Evolutionary conservation across 768 basidiomycete species (phyloP), one percentile per base, ranked within the genome.

Genomic region (Russula olivacea): DNA sequence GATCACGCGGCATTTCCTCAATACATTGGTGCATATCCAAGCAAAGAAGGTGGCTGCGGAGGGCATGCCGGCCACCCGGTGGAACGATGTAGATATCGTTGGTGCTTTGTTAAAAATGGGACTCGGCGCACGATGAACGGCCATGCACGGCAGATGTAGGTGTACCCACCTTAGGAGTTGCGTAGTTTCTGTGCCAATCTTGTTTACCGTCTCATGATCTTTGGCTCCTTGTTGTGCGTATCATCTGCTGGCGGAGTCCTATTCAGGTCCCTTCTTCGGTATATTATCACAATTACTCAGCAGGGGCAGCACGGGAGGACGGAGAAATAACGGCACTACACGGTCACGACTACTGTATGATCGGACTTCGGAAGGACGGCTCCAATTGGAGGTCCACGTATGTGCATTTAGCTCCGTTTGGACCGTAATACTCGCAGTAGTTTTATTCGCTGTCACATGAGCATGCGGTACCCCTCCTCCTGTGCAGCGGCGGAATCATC

Each of bases 61-160:
- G 53, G 64, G 75, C 28, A 78, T 81, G 68, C 74, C 82, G 58
- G 59, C 59, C 28, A 66, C 66, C 5, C 75, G 88, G 71, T 97
- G 93, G 86, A 85, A 89, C 48, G 87, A 90, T 47, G 93, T 97
- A 2, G 93, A 95, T 69, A 82, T 96, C 7, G 87, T 89, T 2
- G 93, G 93, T 25, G 93, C 92, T 3, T 75, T 87, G 69, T 73
- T 95, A 72, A 97, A 97, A 81, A 89, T 96, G 90, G 90, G 90
- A 17, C 55, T 68, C 6, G 66, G 64, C 32, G 56, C 60, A 9
- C 61, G 65, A 43, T 65, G 43, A 66, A 25, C 45, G 19, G 2
- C 11, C 23, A 15, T 19, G 34, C 28, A 5, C 23, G 51, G 56
- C 43, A 28, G 63, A 28, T n/a, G 48, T 56, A 60, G 58, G 54